Conservation (phyloP, 163 green algal species). For the Smithsoniella earleae region DNA sequence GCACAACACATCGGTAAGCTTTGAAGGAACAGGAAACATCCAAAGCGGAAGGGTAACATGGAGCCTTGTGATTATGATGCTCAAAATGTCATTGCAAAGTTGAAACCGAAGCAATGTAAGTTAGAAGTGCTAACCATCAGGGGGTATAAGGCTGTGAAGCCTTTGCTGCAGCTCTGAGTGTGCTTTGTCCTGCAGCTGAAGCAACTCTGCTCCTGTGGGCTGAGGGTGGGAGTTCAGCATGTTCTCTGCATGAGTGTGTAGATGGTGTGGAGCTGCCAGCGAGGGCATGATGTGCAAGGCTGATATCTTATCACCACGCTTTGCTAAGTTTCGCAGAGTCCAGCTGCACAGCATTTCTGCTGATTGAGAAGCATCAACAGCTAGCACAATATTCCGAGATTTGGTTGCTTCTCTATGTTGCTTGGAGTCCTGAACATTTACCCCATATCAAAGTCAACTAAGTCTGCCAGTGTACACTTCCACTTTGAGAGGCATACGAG, state of each 20-base stretch:
- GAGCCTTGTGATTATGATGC: no score
- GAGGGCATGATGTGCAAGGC: slow-evolving; percentile 16
- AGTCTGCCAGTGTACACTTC: no score
- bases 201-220: background rate
- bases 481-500: no score
- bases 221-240: background rate
- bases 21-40: no score
- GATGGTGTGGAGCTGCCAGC: background rate
- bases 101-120: background rate
- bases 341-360: slow-evolving; percentile 5
- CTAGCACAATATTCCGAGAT: background rate
- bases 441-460: no score
- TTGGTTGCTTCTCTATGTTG: background rate
- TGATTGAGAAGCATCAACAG: background rate
- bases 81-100: no score
- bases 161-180: background rate
- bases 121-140: background rate
- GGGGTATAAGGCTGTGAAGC: background rate
- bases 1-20: no score
- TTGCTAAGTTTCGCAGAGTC: background rate
- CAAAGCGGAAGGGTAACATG: no score
- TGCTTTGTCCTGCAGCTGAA: background rate
- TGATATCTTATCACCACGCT: background rate
- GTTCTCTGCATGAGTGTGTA: slow-evolving; percentile 5
- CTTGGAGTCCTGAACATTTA: background rate